Conservation (phyloP, 164 flowering plant genomes). For the Nymphaea colorata region DNA sequence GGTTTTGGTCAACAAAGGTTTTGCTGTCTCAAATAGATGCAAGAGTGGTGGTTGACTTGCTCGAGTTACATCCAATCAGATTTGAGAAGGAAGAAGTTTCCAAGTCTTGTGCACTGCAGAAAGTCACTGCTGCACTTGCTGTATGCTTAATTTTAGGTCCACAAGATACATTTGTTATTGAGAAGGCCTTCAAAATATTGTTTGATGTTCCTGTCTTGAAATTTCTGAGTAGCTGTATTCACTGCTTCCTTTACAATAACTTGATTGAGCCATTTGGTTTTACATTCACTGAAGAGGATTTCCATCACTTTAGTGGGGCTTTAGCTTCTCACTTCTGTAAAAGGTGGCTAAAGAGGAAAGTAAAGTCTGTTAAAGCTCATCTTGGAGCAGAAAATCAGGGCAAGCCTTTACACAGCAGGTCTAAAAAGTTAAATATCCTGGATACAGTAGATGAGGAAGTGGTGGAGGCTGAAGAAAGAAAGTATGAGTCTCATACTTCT, state of each 20-base stretch:
- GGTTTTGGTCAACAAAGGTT: conserved; percentile 67
- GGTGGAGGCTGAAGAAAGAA: conserved; percentile 18
- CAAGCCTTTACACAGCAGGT: conserved; percentile 4
- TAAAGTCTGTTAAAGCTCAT: conserved; percentile 11
- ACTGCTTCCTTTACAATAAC: conserved; percentile 17
- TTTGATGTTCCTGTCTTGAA: conserved; percentile 40
- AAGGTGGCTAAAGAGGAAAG: conserved; percentile 57
- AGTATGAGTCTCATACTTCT: conserved; percentile 11
- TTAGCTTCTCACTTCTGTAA: conserved; percentile 50
- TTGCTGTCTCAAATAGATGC: conserved; percentile 55
- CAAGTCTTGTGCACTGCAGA: conserved; percentile 16
- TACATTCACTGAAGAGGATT: conserved; percentile 54
- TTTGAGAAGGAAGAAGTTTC: conserved; percentile 8
- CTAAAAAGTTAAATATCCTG: conserved; percentile 20
- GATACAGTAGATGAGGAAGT: conserved; percentile 73
- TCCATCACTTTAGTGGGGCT: conserved; percentile 23
- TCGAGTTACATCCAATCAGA: conserved; percentile 24
- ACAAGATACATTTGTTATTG: conserved; percentile 33
- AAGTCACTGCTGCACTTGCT: conserved; percentile 34
- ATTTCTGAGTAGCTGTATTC: conserved; percentile 30
- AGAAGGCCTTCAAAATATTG: conserved; percentile 48
- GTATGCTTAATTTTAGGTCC: conserved; percentile 51
- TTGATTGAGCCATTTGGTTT: conserved; percentile 21
- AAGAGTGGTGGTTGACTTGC: conserved; percentile 36
- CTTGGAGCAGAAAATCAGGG: conserved; percentile 10